Conservation (phyloP, 2,329 filamentous ascomycete genomes). For the Ustulina deusta region DNA sequence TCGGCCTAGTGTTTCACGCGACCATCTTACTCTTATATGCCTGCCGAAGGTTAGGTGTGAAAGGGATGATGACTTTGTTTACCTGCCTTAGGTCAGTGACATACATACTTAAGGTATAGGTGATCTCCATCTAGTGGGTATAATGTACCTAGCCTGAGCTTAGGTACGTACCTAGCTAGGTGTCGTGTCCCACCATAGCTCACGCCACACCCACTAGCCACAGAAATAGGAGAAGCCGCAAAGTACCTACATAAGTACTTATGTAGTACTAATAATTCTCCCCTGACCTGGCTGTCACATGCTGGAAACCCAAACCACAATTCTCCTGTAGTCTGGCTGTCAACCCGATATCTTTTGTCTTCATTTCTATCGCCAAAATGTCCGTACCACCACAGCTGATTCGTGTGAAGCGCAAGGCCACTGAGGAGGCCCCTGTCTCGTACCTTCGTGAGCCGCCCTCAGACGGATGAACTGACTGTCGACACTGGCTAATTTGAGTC, state of each 20-base stretch:
- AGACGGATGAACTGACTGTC: conserved; percentile 17
- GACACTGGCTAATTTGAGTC: conserved; percentile 27
- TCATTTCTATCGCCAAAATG: conserved; percentile 54
- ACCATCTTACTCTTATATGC: too few relatives aligned
- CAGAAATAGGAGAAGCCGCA: background rate
- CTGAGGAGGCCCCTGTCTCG: conserved; percentile 64
- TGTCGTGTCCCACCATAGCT: conserved; percentile 28
- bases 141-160: background rate
- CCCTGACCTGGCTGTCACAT: conserved; percentile 24
- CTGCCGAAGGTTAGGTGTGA: background rate
- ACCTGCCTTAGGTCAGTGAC: background rate
- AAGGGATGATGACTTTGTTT: background rate
- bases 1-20: background rate
- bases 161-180: background rate
- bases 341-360: background rate
- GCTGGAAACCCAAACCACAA: conserved; percentile 20
- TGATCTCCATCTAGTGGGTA: too few relatives aligned
- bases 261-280: too few relatives aligned
- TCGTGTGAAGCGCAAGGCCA: conserved; percentile 71
- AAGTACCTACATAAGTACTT: too few relatives aligned
- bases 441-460: conserved; percentile 62
- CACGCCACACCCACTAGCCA: conserved; percentile 24
- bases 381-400: conserved; percentile 70
- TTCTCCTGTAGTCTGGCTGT: background rate
- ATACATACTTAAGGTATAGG: too few relatives aligned